These are phyloP conservation scores for Cytospora mali DNA, from an alignment of 2,329 filamentous ascomycete species.

Conservation along the genomic window DNA sequence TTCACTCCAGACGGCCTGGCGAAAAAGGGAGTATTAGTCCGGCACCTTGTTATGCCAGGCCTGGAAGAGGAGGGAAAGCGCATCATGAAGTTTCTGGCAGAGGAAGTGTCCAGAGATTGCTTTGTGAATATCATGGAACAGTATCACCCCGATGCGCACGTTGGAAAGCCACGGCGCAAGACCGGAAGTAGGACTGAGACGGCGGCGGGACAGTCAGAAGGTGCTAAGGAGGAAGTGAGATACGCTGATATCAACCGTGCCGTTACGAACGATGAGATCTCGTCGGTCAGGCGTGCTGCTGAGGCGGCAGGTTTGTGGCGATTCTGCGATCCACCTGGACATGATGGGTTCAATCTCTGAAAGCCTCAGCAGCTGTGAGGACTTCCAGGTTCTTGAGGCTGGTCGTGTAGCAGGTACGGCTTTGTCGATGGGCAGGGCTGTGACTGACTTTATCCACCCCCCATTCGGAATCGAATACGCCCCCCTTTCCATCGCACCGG, in stretches of 20 bases:
- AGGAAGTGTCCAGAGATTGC: slow-evolving; percentile 71
- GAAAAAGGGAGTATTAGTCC: slow-evolving; percentile 72
- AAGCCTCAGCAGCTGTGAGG: no score
- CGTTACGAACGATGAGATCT: slow-evolving; percentile 66
- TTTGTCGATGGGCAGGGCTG: background rate
- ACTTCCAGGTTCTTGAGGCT: background rate
- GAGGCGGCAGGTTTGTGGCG: slow-evolving; percentile 75
- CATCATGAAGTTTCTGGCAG: slow-evolving; percentile 77
- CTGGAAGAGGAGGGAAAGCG: slow-evolving; percentile 71
- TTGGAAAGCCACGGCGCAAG: slow-evolving; percentile 64
- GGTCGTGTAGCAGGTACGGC: background rate
- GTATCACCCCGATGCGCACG: slow-evolving; percentile 78
- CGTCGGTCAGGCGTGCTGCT: slow-evolving; percentile 67
- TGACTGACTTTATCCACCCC: background rate
- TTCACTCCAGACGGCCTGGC: slow-evolving; percentile 82
- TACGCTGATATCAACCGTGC: slow-evolving; percentile 81
- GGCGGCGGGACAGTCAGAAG: slow-evolving; percentile 35
- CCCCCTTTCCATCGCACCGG: background rate
- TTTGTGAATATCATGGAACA: slow-evolving; percentile 92
- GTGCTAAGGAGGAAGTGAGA: slow-evolving; percentile 51
- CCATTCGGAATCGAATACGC: background rate
- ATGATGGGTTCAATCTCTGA: slow-evolving; percentile 55
- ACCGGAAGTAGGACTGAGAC: slow-evolving; percentile 37
- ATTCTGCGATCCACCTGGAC: slow-evolving; percentile 66
- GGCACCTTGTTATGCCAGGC: slow-evolving; percentile 85